These are phyloP conservation scores for Geranium brycei DNA, from an alignment of 345 rosid genomes.

Conservation along the genomic window DNA sequence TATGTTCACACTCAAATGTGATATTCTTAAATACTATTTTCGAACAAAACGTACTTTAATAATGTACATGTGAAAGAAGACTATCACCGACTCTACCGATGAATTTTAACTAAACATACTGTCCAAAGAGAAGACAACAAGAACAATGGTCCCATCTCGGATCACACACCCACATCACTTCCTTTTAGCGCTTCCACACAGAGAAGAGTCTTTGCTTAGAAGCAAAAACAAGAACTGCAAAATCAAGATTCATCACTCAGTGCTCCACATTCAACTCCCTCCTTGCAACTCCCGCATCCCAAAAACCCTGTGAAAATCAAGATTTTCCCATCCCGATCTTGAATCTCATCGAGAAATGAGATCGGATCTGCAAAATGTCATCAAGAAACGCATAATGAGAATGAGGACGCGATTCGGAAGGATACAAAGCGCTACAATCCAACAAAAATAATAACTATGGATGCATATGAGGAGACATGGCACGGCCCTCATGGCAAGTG, in stretches of 20 bases:
- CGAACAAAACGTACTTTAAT: no score
- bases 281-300: not conserved
- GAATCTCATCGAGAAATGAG: not conserved
- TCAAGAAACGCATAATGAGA: not conserved
- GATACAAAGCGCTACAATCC: conserved; percentile 12
- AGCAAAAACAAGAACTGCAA: conserved; percentile 30
- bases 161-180: conserved; percentile 23
- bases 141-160: conserved; percentile 41
- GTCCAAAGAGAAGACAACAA: not conserved
- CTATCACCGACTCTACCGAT: no score
- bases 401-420: not conserved
- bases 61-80: no score
- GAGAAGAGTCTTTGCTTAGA: conserved; percentile 39
- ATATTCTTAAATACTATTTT: no score
- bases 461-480: conserved; percentile 14
- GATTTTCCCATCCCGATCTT: not conserved
- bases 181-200: conserved; percentile 16
- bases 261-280: not conserved
- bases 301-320: no score
- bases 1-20: no score
- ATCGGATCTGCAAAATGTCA: not conserved
- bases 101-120: not conserved
- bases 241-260: not conserved
- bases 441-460: conserved; percentile 1
- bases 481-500: conserved; percentile 11